phyloP scores from a whole-genome alignment of 108 stramenopile genomes.

The Discostella stelligeroides region DNA sequence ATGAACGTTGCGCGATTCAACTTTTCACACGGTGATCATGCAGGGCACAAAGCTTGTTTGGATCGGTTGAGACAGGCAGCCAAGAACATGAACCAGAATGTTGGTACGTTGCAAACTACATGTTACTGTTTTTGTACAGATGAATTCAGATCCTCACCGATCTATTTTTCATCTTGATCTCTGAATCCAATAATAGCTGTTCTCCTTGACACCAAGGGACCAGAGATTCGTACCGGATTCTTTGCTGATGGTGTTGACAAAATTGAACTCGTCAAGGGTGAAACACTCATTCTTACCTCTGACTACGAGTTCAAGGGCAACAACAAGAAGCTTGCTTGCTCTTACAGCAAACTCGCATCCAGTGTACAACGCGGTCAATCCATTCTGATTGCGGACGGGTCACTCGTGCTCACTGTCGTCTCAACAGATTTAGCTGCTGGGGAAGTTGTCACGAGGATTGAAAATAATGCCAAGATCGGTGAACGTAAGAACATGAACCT shows the following conservation, averaged over 20 bases:
- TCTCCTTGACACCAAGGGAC: conserved; percentile 89
- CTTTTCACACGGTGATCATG: conserved; percentile 91
- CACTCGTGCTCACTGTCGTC: conserved; percentile 80
- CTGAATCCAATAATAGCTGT: conserved; percentile 45
- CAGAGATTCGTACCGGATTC: conserved; percentile 92
- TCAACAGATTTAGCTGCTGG: conserved; percentile 54
- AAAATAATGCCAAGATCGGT: conserved; percentile 81
- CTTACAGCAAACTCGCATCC: conserved; percentile 68
- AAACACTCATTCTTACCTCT: conserved; percentile 65
- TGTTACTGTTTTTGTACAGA: not conserved
- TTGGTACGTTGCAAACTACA: conserved; percentile 36
- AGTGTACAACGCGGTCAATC: conserved; percentile 73
- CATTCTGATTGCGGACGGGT: conserved; percentile 87
- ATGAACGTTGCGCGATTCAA: conserved; percentile 90
- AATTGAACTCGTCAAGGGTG: conserved; percentile 66
- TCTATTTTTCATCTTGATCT: conserved; percentile 15
- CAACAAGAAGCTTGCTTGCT: conserved; percentile 72
- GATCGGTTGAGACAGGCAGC: conserved; percentile 72
- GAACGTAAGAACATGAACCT: conserved; percentile 94
- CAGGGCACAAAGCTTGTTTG: conserved; percentile 63
- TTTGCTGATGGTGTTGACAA: conserved; percentile 74
- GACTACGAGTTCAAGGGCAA: conserved; percentile 79
- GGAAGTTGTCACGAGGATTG: conserved; percentile 69
- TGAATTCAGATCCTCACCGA: not conserved
- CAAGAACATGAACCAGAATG: conserved; percentile 60